A percentile compares a stretch with the other conserved stretches of the same genome.
Evolutionary conservation across 2,329 filamentous ascomycete genomes (phyloP).

Genomic region (Thelonectria blattea): DNA sequence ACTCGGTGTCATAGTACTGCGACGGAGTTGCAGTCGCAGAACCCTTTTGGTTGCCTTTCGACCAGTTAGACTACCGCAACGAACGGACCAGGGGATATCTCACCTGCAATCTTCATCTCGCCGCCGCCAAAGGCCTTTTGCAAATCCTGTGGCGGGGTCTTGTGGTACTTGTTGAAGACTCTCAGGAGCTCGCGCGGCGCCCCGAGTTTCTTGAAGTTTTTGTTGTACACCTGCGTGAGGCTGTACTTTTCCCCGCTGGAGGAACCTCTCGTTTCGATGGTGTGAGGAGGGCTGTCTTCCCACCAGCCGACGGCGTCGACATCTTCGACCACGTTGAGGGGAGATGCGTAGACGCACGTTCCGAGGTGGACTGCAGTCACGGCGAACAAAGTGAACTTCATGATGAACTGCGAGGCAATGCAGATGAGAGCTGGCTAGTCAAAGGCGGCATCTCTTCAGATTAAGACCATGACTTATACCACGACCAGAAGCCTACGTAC

Average conservation of each 20-base stretch:
- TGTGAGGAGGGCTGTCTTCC: slow-evolving; percentile 12
- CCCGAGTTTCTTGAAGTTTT: slow-evolving; percentile 42
- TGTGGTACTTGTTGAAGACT: slow-evolving; percentile 48
- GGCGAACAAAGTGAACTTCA: slow-evolving; percentile 15
- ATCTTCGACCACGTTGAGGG: not conserved
- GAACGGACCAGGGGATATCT: slow-evolving; percentile 18
- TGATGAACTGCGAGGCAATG: slow-evolving; percentile 1
- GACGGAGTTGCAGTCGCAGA: slow-evolving; percentile 38
- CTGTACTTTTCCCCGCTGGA: slow-evolving; percentile 33
- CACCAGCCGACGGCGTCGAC: slow-evolving; percentile 9
- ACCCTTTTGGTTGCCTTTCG: slow-evolving; percentile 28
- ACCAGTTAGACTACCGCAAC: not conserved
- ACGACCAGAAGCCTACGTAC: not conserved
- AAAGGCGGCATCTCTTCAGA: not conserved
- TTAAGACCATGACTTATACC: not conserved
- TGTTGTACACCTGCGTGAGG: slow-evolving; percentile 45
- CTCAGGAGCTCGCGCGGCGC: slow-evolving; percentile 39
- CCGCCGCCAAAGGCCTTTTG: slow-evolving; percentile 28
- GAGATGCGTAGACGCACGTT: not conserved
- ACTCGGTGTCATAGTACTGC: slow-evolving; percentile 57
- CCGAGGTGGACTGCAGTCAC: slow-evolving; percentile 9
- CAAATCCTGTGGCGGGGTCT: slow-evolving; percentile 38
- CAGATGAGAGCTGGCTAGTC: not conserved
- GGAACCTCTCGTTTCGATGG: slow-evolving; percentile 15
- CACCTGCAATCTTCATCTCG: slow-evolving; percentile 30